Conservation (phyloP, 495 filamentous ascomycete genomes). For the Trichoderma asperelloides region DNA sequence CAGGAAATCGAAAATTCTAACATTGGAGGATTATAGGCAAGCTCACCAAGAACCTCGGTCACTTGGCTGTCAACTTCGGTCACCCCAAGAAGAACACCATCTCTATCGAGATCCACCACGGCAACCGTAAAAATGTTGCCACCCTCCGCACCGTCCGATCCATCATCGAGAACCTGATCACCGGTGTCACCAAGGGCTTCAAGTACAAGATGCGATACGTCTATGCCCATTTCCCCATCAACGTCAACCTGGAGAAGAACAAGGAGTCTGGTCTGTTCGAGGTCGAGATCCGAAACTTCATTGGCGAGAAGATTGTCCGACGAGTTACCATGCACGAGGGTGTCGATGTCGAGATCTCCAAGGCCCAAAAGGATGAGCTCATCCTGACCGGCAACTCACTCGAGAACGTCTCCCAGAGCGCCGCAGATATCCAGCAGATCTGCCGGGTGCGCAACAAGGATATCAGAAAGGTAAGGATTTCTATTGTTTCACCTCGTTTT, state of each 20-base stretch:
- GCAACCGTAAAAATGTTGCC: conserved; percentile 91
- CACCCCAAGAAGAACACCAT: conserved; percentile 71
- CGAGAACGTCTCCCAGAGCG: conserved; percentile 92
- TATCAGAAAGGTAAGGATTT: conserved; percentile 85
- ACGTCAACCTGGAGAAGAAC: conserved; percentile 98
- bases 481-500: not conserved
- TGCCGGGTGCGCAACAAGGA: conserved; percentile 99
- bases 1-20: conserved; percentile 17
- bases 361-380: conserved; percentile 95
- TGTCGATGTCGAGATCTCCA: conserved; percentile 80
- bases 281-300: conserved; percentile 99
- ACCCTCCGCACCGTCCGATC: conserved; percentile 95
- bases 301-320: conserved; percentile 99
- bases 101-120: conserved; percentile 96
- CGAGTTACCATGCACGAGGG: conserved; percentile 77
- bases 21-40: conserved; percentile 50
- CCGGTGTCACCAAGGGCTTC: conserved; percentile 96
- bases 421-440: conserved; percentile 98
- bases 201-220: conserved; percentile 99
- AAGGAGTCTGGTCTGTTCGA: conserved; percentile 75
- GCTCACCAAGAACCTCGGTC: conserved; percentile 89
- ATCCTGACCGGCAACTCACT: conserved; percentile 87
- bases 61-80: conserved; percentile 92
- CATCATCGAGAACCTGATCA: conserved; percentile 95
- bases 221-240: conserved; percentile 99